Evolutionary conservation across 2,329 filamentous ascomycete species (phyloP).

Genomic region (Fusarium siculi): DNA sequence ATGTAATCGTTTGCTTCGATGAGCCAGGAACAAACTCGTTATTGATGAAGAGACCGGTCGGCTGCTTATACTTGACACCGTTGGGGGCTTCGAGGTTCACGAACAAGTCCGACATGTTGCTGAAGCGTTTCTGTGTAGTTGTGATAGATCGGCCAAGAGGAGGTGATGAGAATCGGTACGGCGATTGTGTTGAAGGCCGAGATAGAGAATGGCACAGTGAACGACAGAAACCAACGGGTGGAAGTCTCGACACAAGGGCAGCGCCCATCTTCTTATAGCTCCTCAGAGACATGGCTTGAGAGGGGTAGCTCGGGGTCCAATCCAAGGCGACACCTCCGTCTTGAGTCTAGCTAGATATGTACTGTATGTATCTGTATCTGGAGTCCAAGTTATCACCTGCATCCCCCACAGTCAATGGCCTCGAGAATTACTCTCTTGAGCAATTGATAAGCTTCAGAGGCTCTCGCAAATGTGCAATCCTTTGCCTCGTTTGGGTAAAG

Average conservation of each 20-base stretch:
- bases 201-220: slow-evolving; percentile 3
- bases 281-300: slow-evolving; percentile 12
- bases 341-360: slow-evolving; percentile 13
- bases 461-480: neutral
- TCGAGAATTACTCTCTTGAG: slow-evolving; percentile 1
- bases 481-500: slow-evolving; percentile 36
- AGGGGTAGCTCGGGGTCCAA: slow-evolving; percentile 24
- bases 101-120: slow-evolving; percentile 39
- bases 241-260: slow-evolving; percentile 21
- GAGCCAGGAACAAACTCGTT: slow-evolving; percentile 75
- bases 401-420: slow-evolving; percentile 27
- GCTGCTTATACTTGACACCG: slow-evolving; percentile 77
- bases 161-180: slow-evolving; percentile 21
- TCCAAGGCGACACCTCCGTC: neutral
- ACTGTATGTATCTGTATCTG: neutral
- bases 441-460: slow-evolving; percentile 22
- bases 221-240: neutral
- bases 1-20: slow-evolving; percentile 42
- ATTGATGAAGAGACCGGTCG: slow-evolving; percentile 83
- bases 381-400: slow-evolving; percentile 6
- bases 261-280: slow-evolving; percentile 38
- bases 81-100: slow-evolving; percentile 81
- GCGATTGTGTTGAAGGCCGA: slow-evolving; percentile 5
- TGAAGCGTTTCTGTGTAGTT: slow-evolving; percentile 27
- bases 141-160: slow-evolving; percentile 10